Evolutionary conservation across 495 filamentous ascomycete genomes (phyloP).

Genomic region (Penicillium steckii): DNA sequence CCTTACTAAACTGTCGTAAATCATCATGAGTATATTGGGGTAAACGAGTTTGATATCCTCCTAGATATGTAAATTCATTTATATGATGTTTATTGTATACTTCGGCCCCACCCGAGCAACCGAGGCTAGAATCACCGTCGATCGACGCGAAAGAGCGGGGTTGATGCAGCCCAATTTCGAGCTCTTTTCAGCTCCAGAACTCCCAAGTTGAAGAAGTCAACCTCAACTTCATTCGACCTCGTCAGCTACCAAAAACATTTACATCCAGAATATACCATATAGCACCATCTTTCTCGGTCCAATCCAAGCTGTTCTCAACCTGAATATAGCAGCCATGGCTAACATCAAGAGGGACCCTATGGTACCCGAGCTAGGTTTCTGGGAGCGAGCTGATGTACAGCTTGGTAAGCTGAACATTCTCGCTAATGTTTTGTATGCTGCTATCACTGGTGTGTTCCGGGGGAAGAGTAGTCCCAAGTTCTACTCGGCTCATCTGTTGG

Average conservation of each 20-base stretch:
- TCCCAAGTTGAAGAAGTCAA: too few species aligned
- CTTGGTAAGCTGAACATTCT: slow-evolving; percentile 20
- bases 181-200: background rate
- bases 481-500: slow-evolving; percentile 33
- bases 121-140: slow-evolving; percentile 9
- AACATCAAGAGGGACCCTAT: slow-evolving; percentile 8
- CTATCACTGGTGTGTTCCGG: slow-evolving; percentile 38
- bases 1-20: too few species aligned
- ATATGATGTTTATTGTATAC: too few species aligned
- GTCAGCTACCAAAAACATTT: background rate
- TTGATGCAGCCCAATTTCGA: background rate
- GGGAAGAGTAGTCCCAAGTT: slow-evolving; percentile 31
- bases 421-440: slow-evolving; percentile 23
- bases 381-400: slow-evolving; percentile 36
- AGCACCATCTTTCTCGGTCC: too few species aligned
- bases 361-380: slow-evolving; percentile 30
- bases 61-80: too few species aligned
- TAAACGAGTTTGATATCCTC: too few species aligned
- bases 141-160: slow-evolving; percentile 10
- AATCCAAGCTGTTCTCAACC: background rate
- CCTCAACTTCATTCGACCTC: background rate
- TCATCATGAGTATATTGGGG: too few species aligned
- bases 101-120: slow-evolving; percentile 9
- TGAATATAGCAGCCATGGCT: background rate
- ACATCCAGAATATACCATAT: too few species aligned